Percentiles rank a stretch among this genome's conserved stretches.
phyloP scores from a whole-genome alignment of 1,284 basidiomycete genomes.

The Apiotrichum laibachii region DNA sequence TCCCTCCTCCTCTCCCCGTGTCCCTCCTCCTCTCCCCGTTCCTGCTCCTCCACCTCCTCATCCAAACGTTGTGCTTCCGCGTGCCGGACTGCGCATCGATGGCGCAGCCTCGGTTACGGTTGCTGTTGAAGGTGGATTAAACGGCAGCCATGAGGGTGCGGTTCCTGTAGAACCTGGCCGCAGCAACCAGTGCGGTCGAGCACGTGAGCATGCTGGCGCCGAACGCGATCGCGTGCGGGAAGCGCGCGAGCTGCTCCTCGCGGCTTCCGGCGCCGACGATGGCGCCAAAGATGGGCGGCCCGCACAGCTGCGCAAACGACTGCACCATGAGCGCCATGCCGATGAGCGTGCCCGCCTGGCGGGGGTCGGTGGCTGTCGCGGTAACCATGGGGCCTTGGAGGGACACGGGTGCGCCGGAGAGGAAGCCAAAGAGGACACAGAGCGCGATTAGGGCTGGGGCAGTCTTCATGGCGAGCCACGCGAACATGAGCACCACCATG shows the following conservation, averaged over 20 bases:
- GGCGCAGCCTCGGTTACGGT: no score
- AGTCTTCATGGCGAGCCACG: conserved; percentile 33
- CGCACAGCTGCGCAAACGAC: conserved; percentile 33
- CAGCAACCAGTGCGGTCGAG: conserved; percentile 13
- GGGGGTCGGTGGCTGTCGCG: conserved; percentile 30
- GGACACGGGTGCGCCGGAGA: conserved; percentile 34
- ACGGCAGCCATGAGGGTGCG: conserved; percentile 20
- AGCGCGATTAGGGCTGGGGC: conserved; percentile 28
- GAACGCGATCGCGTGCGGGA: conserved; percentile 33
- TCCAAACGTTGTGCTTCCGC: no score
- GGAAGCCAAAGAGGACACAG: conserved; percentile 36
- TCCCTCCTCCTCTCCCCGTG: no score
- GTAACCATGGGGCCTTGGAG: conserved; percentile 40
- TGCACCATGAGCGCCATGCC: conserved; percentile 40
- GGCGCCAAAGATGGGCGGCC: conserved; percentile 40
- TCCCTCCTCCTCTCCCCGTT: no score
- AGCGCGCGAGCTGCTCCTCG: conserved; percentile 23
- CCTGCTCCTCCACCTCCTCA: no score
- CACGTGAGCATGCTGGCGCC: conserved; percentile 26
- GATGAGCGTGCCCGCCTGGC: conserved; percentile 40
- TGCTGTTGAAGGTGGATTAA: no score
- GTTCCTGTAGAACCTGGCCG: conserved; percentile 16
- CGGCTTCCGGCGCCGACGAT: conserved; percentile 34
- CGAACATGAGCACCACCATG: conserved; percentile 34
- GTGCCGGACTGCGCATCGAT: no score